Evolutionary conservation across 495 filamentous ascomycete species (phyloP).

Genomic region (Bryoglossum gracile): DNA sequence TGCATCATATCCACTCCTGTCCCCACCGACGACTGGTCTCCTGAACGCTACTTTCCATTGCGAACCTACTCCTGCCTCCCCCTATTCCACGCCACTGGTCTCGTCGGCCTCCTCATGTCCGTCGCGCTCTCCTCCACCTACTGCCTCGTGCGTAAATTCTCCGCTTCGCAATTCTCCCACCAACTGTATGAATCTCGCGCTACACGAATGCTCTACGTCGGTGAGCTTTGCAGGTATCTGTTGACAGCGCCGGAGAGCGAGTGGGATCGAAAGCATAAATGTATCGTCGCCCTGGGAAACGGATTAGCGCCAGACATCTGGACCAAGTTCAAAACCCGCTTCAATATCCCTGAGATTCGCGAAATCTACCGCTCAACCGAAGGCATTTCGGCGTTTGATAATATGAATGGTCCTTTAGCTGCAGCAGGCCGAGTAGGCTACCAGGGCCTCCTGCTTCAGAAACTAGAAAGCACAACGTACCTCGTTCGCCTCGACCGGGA

Average conservation of each 20-base stretch:
- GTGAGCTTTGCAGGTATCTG: constrained; percentile 25
- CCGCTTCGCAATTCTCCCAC: constrained; percentile 23
- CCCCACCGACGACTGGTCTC: neutral
- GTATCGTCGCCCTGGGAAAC: constrained; percentile 3
- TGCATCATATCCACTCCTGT: neutral
- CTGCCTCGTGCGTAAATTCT: constrained; percentile 28
- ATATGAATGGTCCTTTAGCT: neutral
- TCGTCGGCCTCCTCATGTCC: constrained; percentile 28
- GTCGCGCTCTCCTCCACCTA: constrained; percentile 35
- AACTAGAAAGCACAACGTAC: neutral
- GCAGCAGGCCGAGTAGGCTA: constrained; percentile 4
- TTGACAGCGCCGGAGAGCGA: neutral
- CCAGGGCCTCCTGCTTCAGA: neutral
- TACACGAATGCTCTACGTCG: constrained; percentile 28
- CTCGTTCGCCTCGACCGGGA: neutral
- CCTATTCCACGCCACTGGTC: constrained; percentile 5
- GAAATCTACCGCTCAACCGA: constrained; percentile 4
- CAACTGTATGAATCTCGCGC: constrained; percentile 21
- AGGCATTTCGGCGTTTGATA: constrained; percentile 3
- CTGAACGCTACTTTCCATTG: constrained; percentile 33
- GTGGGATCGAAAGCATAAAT: constrained; percentile 2
- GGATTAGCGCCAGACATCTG: neutral
- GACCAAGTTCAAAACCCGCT: constrained; percentile 2
- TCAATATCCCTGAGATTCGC: constrained; percentile 8
- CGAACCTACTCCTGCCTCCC: constrained; percentile 2